phyloP scores from a whole-genome alignment of 169 alveolate species.

The Eimeria necatrix region DNA sequence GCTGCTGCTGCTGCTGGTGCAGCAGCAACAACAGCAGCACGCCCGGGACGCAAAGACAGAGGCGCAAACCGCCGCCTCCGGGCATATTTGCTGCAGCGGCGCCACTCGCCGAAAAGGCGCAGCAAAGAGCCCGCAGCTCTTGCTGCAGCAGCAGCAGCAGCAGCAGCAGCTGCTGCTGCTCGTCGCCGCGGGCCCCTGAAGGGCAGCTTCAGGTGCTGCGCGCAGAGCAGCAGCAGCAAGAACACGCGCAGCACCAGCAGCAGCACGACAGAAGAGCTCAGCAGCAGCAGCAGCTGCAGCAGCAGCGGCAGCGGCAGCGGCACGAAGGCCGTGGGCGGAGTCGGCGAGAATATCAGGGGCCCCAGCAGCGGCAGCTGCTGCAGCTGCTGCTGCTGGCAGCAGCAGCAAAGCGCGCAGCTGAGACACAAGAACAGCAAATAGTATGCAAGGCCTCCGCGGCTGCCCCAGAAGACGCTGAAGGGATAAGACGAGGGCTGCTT shows the following conservation, averaged over 20 bases:
- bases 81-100: not conserved
- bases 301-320: constrained; percentile 31
- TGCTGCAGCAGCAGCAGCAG: constrained; percentile 13
- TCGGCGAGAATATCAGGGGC: not conserved
- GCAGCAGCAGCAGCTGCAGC: constrained; percentile 16
- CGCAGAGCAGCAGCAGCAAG: constrained; percentile 66
- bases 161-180: not conserved
- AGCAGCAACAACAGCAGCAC: not conserved
- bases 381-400: not conserved
- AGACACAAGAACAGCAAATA: not conserved
- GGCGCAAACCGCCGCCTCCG: not conserved
- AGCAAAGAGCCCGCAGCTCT: not conserved
- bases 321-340: not conserved
- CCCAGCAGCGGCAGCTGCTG: constrained; percentile 65
- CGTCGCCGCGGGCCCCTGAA: not conserved
- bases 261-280: not conserved
- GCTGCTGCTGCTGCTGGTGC: not conserved
- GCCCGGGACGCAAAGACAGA: not conserved
- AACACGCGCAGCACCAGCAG: not conserved
- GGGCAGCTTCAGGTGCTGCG: constrained; percentile 34
- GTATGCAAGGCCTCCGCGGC: not conserved
- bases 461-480: constrained; percentile 49
- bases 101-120: not conserved
- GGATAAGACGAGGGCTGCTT: not conserved
- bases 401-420: not conserved